Evolutionary conservation across 1,284 basidiomycete genomes (phyloP), one percentile per base, ranked within the genome.

Genomic region (Trichosporon asahii): DNA sequence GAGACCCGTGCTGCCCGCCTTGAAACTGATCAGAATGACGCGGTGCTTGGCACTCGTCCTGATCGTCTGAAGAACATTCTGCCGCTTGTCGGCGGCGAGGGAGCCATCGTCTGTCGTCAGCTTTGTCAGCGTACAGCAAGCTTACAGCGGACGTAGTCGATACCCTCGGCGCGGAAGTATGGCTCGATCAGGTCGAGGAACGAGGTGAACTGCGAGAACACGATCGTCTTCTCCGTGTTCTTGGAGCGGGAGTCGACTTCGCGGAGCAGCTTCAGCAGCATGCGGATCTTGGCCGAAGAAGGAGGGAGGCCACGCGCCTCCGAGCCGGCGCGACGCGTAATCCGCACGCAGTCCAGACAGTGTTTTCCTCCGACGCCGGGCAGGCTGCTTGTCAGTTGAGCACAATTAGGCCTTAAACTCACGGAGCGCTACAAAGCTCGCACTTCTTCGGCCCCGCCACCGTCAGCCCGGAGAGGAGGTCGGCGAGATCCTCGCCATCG

Each of bases 21-120:
- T 98, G 89, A 98, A 96, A 0, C 94, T 97, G 72, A 98, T 96
- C 72, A 99, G 84, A 71, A 98, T 98, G 46, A 96, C 89, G 27
- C 86, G 87, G 15, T 86, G 88, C 2, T 77, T 85, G 11, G 84
- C 80, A 77, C 88, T 88, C 29, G 78, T 88, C 78, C 88, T 89
- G 82, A 99, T 95, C 72, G 86, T 87, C 27, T 89, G 85, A 27
- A 98, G 84, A 3, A 91, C 88, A 9, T 85, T 86, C 76, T 94
- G 91, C 21, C 95, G 89, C 73, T 92, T 87, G 44, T 88, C 87
- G 67, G 91, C 89, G 12, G 85, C 83, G 92, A 97, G 95, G 0
- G 88, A 88, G 0, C 95, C 95, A 77, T 97, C 94, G 84, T 95
- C 93, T 95, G 65, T 4, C 3, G 25, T 70, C 60, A 70, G 9